A percentile compares a stretch with the other conserved stretches of the same genome.
These are phyloP conservation scores for Discostella stelligeroides DNA, from an alignment of 108 stramenopile species.

Conservation along the genomic window DNA sequence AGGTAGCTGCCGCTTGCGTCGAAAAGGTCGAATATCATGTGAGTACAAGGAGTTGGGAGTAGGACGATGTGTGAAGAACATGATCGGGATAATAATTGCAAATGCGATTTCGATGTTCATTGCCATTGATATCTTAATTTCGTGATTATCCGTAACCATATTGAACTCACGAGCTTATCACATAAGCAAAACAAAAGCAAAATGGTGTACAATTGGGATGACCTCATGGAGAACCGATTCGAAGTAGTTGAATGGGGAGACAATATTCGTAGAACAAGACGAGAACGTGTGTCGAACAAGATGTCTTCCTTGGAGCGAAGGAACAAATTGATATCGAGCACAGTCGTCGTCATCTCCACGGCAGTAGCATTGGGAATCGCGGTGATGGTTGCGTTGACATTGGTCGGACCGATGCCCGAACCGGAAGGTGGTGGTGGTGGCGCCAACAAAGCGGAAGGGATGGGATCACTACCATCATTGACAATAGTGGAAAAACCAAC, in stretches of 20 bases:
- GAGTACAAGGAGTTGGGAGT: no score
- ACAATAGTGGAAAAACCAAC: neutral
- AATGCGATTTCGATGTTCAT: no score
- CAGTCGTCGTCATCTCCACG: constrained; percentile 13
- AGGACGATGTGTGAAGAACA: no score
- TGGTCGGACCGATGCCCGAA: constrained; percentile 16
- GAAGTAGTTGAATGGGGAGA: constrained; percentile 34
- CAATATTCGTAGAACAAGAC: constrained; percentile 16
- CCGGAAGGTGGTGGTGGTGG: neutral
- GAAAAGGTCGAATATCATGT: no score
- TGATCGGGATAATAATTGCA: no score
- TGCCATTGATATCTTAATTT: no score
- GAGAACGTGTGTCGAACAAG: constrained; percentile 2
- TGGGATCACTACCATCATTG: neutral
- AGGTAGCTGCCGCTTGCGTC: no score
- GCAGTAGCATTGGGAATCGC: constrained; percentile 19
- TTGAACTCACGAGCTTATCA: no score
- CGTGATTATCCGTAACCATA: no score
- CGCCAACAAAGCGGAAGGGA: constrained; percentile 1
- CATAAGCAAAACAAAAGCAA: constrained; percentile 3
- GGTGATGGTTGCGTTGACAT: constrained; percentile 1
- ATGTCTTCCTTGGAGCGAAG: constrained; percentile 1
- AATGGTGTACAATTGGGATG: constrained; percentile 43
- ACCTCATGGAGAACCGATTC: constrained; percentile 21
- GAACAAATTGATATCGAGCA: constrained; percentile 5